These are phyloP conservation scores for Ceratocystis cubensis DNA, from an alignment of 2,329 filamentous ascomycete species.

Conservation along the genomic window DNA sequence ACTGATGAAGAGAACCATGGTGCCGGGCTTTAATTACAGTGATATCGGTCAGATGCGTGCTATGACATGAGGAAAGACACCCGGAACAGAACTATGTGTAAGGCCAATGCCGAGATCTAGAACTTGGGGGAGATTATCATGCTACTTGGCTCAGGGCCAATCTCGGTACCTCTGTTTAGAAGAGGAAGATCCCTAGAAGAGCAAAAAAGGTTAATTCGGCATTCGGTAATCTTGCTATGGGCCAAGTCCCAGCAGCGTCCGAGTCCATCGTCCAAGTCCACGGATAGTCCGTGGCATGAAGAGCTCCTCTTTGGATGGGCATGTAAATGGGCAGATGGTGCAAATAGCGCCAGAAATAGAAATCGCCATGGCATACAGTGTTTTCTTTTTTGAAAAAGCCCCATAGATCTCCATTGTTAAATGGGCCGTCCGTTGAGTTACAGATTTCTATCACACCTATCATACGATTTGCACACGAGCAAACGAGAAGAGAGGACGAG, in stretches of 20 bases:
- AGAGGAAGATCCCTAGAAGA: neutral
- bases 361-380: neutral
- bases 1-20: neutral
- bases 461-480: neutral
- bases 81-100: neutral
- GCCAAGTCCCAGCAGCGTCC: neutral
- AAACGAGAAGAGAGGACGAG: neutral
- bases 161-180: neutral
- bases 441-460: neutral
- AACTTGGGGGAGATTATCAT: neutral
- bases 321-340: neutral
- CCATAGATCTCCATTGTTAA: neutral
- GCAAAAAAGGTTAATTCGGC: neutral
- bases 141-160: neutral
- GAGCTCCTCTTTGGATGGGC: conserved; percentile 7
- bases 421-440: neutral
- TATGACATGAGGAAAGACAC: neutral
- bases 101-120: neutral
- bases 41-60: neutral
- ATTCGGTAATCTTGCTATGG: neutral
- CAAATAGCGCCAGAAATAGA: neutral
- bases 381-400: no score
- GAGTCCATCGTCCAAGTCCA: neutral
- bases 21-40: neutral
- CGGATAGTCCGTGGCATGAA: conserved; percentile 4